phyloP scores from a whole-genome alignment of 169 alveolate genomes.

The Toxoplasma gondii region DNA sequence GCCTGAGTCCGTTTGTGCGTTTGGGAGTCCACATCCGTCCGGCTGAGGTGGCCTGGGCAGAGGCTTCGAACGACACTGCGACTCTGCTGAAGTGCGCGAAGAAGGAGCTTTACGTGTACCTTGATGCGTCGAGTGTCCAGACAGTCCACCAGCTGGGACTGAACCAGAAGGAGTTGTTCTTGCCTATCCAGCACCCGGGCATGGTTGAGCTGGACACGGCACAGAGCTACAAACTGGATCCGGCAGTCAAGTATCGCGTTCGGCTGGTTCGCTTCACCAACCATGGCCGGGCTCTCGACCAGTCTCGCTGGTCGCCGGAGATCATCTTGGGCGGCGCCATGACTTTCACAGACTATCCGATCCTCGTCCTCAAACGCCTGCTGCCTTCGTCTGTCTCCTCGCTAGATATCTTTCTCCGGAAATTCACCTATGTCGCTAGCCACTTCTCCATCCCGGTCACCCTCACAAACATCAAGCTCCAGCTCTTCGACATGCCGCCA shows the following conservation, averaged over 20 bases:
- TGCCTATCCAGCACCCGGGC: slow-evolving; percentile 74
- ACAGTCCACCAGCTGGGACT: slow-evolving; percentile 71
- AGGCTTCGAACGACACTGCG: slow-evolving; percentile 25
- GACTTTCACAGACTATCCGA: slow-evolving; percentile 71
- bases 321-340: slow-evolving; percentile 70
- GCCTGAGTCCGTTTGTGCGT: slow-evolving; percentile 54
- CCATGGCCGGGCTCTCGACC: slow-evolving; percentile 51
- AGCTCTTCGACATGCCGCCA: slow-evolving; percentile 69
- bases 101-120: slow-evolving; percentile 58
- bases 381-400: slow-evolving; percentile 72
- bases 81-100: background rate
- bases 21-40: slow-evolving; percentile 71
- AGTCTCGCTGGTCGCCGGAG: slow-evolving; percentile 72
- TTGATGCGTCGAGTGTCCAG: slow-evolving; percentile 21
- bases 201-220: slow-evolving; percentile 42
- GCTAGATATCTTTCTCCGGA: slow-evolving; percentile 70
- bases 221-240: slow-evolving; percentile 37
- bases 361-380: slow-evolving; percentile 66
- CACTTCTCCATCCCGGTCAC: slow-evolving; percentile 73
- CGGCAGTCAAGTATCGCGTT: slow-evolving; percentile 32
- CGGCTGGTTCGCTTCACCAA: slow-evolving; percentile 44
- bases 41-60: slow-evolving; percentile 67
- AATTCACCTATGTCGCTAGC: slow-evolving; percentile 68
- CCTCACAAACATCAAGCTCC: slow-evolving; percentile 69
- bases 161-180: slow-evolving; percentile 72